Conservation (phyloP, 257 asterid genomes). For the Buddleja alternifolia region DNA sequence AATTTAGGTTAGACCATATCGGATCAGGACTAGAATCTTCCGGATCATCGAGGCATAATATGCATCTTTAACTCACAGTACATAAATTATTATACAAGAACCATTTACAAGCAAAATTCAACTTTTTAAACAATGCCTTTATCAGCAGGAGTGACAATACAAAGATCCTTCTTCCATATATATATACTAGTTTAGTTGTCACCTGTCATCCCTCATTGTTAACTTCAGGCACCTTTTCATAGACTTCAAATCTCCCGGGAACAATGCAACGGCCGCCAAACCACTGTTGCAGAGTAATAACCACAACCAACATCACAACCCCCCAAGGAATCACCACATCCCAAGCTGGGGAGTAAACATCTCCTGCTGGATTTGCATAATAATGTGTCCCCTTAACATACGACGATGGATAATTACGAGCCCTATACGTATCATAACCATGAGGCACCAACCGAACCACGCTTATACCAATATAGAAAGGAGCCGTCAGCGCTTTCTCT, state of each 20-base stretch:
- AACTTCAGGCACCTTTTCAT: slow-evolving; percentile 56
- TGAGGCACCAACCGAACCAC: slow-evolving; percentile 60
- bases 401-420: slow-evolving; percentile 32
- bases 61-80: too few relatives aligned
- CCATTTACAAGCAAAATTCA: too few relatives aligned
- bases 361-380: slow-evolving; percentile 62
- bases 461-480: slow-evolving; percentile 65
- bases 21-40: too few relatives aligned
- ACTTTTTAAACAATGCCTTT: too few relatives aligned
- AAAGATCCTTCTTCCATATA: too few relatives aligned
- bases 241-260: slow-evolving; percentile 51
- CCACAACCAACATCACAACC: slow-evolving; percentile 49
- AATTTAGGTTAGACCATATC: too few relatives aligned
- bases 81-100: too few relatives aligned
- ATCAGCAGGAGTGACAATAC: too few relatives aligned
- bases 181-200: too few relatives aligned
- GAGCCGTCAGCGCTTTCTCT: slow-evolving; percentile 39
- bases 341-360: slow-evolving; percentile 71
- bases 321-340: slow-evolving; percentile 63
- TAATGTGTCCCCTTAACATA: slow-evolving; percentile 46
- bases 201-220: slow-evolving; percentile 33
- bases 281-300: slow-evolving; percentile 64
- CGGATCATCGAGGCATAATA: too few relatives aligned
- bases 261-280: slow-evolving; percentile 64
- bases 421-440: slow-evolving; percentile 66